These are phyloP conservation scores for Candolleomyces eurysporus DNA, from an alignment of 768 basidiomycete genomes.

Conservation along the genomic window DNA sequence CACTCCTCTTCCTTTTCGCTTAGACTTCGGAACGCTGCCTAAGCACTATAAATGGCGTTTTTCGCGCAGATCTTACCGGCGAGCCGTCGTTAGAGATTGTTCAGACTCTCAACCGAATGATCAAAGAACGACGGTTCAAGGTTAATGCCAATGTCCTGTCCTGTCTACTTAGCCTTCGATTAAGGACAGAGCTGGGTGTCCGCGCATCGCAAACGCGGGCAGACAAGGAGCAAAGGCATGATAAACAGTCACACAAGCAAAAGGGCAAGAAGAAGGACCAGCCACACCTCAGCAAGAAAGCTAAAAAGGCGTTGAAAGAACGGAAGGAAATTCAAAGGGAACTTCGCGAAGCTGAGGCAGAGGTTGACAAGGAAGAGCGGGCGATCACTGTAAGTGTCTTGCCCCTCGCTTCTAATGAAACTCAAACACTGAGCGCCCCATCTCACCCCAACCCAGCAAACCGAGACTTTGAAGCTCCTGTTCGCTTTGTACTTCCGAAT, in stretches of 20 bases:
- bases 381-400: conserved; percentile 63
- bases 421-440: conserved; percentile 4
- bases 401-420: background rate
- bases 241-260: conserved; percentile 35
- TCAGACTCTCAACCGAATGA: conserved; percentile 90
- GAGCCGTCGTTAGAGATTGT: conserved; percentile 83
- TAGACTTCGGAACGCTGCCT: conserved; percentile 88
- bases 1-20: conserved; percentile 9
- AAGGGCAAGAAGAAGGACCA: conserved; percentile 60
- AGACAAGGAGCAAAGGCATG: conserved; percentile 48
- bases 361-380: conserved; percentile 90
- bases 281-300: conserved; percentile 90
- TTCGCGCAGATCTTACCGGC: conserved; percentile 80
- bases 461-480: conserved; percentile 94
- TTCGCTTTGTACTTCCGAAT: conserved; percentile 97
- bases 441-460: conserved; percentile 66
- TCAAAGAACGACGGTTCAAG: conserved; percentile 89
- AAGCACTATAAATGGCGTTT: conserved; percentile 75
- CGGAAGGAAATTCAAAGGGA: conserved; percentile 88
- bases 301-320: conserved; percentile 82
- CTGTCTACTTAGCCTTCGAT: conserved; percentile 79
- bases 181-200: conserved; percentile 82
- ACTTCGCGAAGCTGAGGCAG: conserved; percentile 91
- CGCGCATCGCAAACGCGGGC: conserved; percentile 71
- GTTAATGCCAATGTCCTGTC: conserved; percentile 87